A percentile compares a stretch with the other conserved stretches of the same genome.
Conservation (phyloP, 257 asterid genomes). For the Forsythia suspensa region DNA sequence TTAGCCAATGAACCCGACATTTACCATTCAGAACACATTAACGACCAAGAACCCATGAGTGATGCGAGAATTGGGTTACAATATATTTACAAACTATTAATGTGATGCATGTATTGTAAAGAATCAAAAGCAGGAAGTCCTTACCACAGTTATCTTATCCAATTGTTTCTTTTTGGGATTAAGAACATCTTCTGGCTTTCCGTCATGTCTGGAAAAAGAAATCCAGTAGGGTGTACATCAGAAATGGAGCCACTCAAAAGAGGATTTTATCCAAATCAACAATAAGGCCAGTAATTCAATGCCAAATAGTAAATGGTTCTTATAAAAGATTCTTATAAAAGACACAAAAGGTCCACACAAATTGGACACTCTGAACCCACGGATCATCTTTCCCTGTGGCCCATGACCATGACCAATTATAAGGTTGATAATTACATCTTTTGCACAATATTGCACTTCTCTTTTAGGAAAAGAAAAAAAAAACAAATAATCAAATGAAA, state of each 20-base stretch:
- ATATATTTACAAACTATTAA: not conserved
- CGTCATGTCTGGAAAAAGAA: slow-evolving; percentile 57
- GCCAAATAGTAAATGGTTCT: not conserved
- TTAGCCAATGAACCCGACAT: not conserved
- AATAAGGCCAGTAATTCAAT: not conserved
- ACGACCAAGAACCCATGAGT: not conserved
- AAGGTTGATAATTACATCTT: not conserved
- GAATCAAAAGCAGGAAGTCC: slow-evolving; percentile 7
- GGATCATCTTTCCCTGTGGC: not conserved
- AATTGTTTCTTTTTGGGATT: slow-evolving; percentile 98
- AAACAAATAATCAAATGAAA: not conserved
- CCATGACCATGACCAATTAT: not conserved
- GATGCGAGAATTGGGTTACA: not conserved
- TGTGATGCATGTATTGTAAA: not conserved
- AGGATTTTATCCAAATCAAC: not conserved
- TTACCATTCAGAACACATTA: not conserved
- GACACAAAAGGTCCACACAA: not conserved
- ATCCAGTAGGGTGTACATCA: not conserved
- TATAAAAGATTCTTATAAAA: not conserved
- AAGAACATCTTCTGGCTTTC: slow-evolving; percentile 86
- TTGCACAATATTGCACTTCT: not conserved
- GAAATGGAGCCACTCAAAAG: not conserved
- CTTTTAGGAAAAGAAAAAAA: not conserved
- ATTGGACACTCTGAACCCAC: not conserved
- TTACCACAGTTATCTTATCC: slow-evolving; percentile 87